phyloP scores from a whole-genome alignment of 768 basidiomycete genomes.

The Trametes meyenii region DNA sequence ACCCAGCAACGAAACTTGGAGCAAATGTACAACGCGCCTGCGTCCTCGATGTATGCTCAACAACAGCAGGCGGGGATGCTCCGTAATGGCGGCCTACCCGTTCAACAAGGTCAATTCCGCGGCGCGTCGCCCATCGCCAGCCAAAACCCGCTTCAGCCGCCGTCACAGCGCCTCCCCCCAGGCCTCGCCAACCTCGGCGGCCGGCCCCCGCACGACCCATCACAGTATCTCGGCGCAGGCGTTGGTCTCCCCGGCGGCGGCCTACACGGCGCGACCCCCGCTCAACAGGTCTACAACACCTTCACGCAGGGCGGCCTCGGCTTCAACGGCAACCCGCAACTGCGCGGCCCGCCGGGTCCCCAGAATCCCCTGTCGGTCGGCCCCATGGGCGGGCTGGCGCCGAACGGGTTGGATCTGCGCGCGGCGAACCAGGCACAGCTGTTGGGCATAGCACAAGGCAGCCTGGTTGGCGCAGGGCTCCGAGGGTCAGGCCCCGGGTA shows the following conservation, averaged over 20 bases:
- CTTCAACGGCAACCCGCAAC: conserved; percentile 39
- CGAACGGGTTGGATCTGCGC: conserved; percentile 58
- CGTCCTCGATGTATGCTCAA: conserved; percentile 55
- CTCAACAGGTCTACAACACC: conserved; percentile 51
- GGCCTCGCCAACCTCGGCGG: conserved; percentile 83
- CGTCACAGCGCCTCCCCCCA: conserved; percentile 65
- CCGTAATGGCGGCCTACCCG: conserved; percentile 54
- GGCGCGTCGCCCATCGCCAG: conserved; percentile 66
- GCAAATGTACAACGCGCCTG: conserved; percentile 56
- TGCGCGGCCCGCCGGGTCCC: conserved; percentile 52
- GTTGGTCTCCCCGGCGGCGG: conserved; percentile 40
- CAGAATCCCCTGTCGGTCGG: conserved; percentile 52
- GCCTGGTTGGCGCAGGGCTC: conserved; percentile 45
- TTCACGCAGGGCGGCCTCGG: conserved; percentile 43
- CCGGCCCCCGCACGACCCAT: conserved; percentile 78
- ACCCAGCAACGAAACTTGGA: conserved; percentile 55
- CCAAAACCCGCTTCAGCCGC: conserved; percentile 47
- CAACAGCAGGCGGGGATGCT: conserved; percentile 35
- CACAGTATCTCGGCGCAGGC: conserved; percentile 51
- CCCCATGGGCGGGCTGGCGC: conserved; percentile 54
- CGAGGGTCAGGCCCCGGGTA: conserved; percentile 54
- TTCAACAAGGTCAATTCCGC: conserved; percentile 67
- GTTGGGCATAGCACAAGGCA: conserved; percentile 47
- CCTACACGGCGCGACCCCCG: conserved; percentile 49
- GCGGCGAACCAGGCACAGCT: conserved; percentile 51